Conservation (phyloP, 345 rosid species). For the Iberis pinnata region DNA sequence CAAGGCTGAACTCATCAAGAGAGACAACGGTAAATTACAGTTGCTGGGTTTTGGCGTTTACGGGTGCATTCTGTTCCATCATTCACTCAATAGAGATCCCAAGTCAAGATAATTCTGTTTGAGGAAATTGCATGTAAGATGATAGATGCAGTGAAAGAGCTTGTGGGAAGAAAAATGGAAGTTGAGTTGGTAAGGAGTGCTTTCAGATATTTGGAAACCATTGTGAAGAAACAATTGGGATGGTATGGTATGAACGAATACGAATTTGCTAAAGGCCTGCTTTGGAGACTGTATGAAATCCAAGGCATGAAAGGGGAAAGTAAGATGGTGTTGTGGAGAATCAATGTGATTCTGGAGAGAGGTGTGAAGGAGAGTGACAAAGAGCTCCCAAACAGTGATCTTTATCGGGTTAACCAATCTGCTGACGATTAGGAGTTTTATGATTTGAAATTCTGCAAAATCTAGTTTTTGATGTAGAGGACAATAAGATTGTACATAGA, state of each 20-base stretch:
- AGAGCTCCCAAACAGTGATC: not conserved
- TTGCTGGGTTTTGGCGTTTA: slow-evolving; percentile 8
- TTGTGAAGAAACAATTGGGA: not conserved
- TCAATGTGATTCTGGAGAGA: not conserved
- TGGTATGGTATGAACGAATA: not conserved
- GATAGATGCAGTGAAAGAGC: slow-evolving; percentile 8
- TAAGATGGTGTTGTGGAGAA: slow-evolving; percentile 2
- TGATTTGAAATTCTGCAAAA: too few relatives aligned
- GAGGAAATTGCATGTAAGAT: not conserved
- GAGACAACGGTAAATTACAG: not conserved
- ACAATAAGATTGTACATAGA: too few relatives aligned
- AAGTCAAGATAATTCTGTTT: not conserved
- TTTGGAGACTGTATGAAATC: not conserved
- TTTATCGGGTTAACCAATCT: not conserved
- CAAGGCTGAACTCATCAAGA: slow-evolving; percentile 2
- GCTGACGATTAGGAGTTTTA: not conserved
- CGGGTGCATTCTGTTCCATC: slow-evolving; percentile 10
- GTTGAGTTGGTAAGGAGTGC: slow-evolving; percentile 17
- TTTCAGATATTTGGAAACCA: slow-evolving; percentile 8
- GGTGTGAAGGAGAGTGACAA: not conserved
- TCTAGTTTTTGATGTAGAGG: too few relatives aligned
- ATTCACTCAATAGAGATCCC: not conserved
- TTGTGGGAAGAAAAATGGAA: slow-evolving; percentile 9
- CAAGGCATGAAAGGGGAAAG: slow-evolving; percentile 15
- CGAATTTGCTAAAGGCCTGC: not conserved